Evolutionary conservation across 2,329 filamentous ascomycete genomes (phyloP), one percentile per base, ranked within the genome.

Genomic region (Calonectria leucothoes): DNA sequence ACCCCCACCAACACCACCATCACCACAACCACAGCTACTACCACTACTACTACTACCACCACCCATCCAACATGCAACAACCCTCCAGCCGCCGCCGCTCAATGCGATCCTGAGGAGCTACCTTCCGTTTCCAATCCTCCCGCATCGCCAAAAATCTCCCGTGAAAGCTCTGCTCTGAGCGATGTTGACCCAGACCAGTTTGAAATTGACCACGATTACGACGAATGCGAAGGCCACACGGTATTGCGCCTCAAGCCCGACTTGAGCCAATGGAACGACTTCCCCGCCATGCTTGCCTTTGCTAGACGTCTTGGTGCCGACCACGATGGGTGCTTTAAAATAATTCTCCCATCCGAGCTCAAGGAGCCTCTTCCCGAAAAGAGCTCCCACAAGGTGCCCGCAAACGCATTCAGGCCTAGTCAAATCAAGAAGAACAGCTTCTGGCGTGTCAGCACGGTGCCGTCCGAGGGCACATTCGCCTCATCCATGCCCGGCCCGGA

Each of bases 241-340:
- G 66, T 85, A 25, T 72, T 85, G 51, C 82, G 82, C 39, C 79
- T 85, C 68, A 83, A 81, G 57, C 84, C 84, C 11, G 84, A 82
- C 0, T 63, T 73, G 6, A 73, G 79, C 29, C 84, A 85, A 73
- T 85, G 84, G 84, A 73, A 76, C 27, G 82, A 85, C 66, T 85
- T 85, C 39, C 80, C 84, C 4, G 74, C 82, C 23, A 78, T 85
- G 42, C 79, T 85, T n/a, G 75, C 80, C 23, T 82, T 82, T 70
- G 84, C 84, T 6, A 78, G 77, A 45, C 75, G 72, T 11, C 81
- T 81, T 2, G 80, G 82, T 23, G 83, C 82, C 27, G 77, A 81
- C 15, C 73, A 75, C 4, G 82, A 85, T 45, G 84, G 84, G 33
- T 85, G 84, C 79, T 85, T 85, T 77, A 85, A 85, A 74, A 81